These are phyloP conservation scores for Kitagawia praeruptora DNA, from an alignment of 129 eudicot genomes.

Conservation along the genomic window DNA sequence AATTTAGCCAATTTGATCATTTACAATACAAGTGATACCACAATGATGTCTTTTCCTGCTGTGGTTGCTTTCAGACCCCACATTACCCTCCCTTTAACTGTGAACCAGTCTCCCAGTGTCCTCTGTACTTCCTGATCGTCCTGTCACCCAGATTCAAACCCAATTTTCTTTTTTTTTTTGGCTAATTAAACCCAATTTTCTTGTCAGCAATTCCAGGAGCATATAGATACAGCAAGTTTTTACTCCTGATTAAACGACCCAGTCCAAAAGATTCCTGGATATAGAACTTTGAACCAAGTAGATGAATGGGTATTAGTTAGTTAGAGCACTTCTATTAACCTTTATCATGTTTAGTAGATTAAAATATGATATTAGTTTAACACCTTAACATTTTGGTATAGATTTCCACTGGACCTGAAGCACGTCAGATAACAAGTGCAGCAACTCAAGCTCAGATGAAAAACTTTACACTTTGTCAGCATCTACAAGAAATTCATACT, in stretches of 20 bases:
- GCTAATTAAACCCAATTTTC: background rate
- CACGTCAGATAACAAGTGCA: slow-evolving; percentile 77
- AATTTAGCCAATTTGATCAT: background rate
- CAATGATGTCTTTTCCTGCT: background rate
- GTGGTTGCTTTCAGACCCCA: background rate
- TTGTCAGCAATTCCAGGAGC: background rate
- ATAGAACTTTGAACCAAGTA: background rate
- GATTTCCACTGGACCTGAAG: slow-evolving; percentile 96
- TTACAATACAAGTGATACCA: background rate
- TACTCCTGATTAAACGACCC: background rate
- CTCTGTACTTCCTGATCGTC: background rate
- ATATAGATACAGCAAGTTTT: background rate
- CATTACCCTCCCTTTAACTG: background rate
- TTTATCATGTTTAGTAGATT: background rate
- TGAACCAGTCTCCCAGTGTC: background rate
- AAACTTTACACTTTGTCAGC: slow-evolving; percentile 81
- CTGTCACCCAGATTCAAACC: background rate
- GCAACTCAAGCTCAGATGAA: slow-evolving; percentile 79
- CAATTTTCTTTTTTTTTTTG: background rate
- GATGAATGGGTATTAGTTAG: background rate
- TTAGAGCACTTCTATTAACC: background rate
- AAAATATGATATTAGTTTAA: background rate
- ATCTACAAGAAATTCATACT: slow-evolving; percentile 78
- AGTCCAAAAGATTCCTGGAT: background rate
- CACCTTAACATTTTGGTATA: slow-evolving; percentile 18